Percentiles rank a stretch among this genome's conserved stretches.
These are phyloP conservation scores for Mucor piriformis DNA, from an alignment of 371 early-diverging fungal species.

Conservation along the genomic window DNA sequence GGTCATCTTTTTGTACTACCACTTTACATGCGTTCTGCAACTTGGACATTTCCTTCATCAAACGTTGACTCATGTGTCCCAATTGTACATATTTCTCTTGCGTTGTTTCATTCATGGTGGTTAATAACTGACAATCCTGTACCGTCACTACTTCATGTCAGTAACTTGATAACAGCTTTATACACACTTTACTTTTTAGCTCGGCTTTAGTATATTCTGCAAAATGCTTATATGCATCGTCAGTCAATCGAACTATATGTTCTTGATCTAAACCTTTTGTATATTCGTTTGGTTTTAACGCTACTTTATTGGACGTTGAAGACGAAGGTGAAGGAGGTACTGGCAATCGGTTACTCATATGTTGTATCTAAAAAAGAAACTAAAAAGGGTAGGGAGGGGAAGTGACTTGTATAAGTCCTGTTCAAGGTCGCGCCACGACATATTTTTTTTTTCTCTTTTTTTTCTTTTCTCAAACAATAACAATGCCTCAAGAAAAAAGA, in stretches of 20 bases:
- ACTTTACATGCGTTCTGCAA: slow-evolving; percentile 58
- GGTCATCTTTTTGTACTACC: neutral
- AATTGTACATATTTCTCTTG: slow-evolving; percentile 62
- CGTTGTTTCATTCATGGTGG: slow-evolving; percentile 62
- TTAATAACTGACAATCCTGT: slow-evolving; percentile 62
- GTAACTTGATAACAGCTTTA: no score
- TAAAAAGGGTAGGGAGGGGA: neutral
- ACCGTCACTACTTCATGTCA: slow-evolving; percentile 44
- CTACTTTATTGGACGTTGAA: neutral
- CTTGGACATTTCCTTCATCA: slow-evolving; percentile 64
- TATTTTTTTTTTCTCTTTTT: neutral
- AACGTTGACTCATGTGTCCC: slow-evolving; percentile 60
- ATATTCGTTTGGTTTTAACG: slow-evolving; percentile 43
- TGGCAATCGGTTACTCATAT: neutral
- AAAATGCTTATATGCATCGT: slow-evolving; percentile 60
- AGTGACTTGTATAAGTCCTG: neutral
- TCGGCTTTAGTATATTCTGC: slow-evolving; percentile 61
- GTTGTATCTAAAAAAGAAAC: neutral
- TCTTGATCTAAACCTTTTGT: slow-evolving; percentile 46
- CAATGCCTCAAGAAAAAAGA: neutral
- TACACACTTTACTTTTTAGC: slow-evolving; percentile 56
- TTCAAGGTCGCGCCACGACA: neutral
- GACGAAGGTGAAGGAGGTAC: neutral
- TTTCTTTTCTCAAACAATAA: neutral
- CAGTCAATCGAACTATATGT: slow-evolving; percentile 55